Conservation (phyloP, 2,329 filamentous ascomycete genomes). For the Esteya vermicola region DNA sequence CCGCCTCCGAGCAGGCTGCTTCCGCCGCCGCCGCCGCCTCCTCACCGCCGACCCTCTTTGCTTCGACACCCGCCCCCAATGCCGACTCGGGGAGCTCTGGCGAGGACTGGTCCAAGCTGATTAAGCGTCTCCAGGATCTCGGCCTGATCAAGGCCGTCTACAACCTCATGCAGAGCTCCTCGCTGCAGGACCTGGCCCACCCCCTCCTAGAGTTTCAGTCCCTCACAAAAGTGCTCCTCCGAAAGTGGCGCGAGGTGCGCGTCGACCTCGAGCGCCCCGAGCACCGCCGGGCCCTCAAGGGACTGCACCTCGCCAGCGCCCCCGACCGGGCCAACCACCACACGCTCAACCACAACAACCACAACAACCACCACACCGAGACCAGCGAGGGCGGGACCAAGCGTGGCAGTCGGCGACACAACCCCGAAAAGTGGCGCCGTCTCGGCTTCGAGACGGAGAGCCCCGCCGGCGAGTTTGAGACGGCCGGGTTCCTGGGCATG, state of each 20-base stretch:
- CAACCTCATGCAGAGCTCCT: constrained; percentile 84
- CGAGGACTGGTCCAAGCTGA: constrained; percentile 88
- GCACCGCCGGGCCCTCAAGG: constrained; percentile 74
- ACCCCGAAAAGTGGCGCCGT: constrained; percentile 84
- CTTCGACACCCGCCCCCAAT: not conserved
- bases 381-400: constrained; percentile 16
- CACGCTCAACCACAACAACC: constrained; percentile 17
- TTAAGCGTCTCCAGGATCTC: constrained; percentile 83
- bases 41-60: constrained; percentile 22
- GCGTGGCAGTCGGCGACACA: constrained; percentile 57
- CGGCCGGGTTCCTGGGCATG: constrained; percentile 81
- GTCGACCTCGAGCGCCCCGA: constrained; percentile 81
- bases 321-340: constrained; percentile 37
- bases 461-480: constrained; percentile 72
- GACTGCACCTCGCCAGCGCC: constrained; percentile 69
- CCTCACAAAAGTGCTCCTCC: constrained; percentile 72
- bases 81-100: no score
- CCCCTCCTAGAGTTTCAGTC: constrained; percentile 88
- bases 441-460: constrained; percentile 86
- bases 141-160: constrained; percentile 89
- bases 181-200: constrained; percentile 78
- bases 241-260: constrained; percentile 74
- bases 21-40: not conserved
- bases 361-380: constrained; percentile 7
- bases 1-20: not conserved